These are phyloP conservation scores for Mycena indigotica DNA, from an alignment of 768 basidiomycete genomes.

Conservation along the genomic window DNA sequence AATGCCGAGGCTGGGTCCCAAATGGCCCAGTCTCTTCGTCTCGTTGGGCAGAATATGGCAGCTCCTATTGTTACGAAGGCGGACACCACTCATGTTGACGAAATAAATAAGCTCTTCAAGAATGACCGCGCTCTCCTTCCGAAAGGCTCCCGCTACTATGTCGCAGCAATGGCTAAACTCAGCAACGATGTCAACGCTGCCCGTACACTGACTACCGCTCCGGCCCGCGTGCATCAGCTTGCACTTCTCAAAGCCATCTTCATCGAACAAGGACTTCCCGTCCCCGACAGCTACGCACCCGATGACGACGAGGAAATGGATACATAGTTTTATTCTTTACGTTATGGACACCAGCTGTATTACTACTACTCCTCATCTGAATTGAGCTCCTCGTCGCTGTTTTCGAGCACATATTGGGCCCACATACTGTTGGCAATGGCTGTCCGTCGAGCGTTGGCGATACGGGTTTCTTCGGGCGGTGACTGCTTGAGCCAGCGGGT, in stretches of 20 bases:
- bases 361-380: not conserved
- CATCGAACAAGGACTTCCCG: not conserved
- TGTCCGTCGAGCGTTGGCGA: not conserved
- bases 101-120: not conserved
- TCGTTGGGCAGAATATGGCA: slow-evolving; percentile 6
- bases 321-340: no score
- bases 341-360: not conserved
- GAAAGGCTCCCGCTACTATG: slow-evolving; percentile 6
- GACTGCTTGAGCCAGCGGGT: slow-evolving; percentile 2
- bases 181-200: not conserved
- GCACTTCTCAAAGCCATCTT: not conserved
- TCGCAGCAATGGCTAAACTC: not conserved
- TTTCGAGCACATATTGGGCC: not conserved
- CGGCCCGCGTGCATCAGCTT: not conserved
- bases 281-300: not conserved
- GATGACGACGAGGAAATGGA: not conserved
- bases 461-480: not conserved
- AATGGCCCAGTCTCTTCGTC: not conserved
- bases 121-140: slow-evolving; percentile 6
- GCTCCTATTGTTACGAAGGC: slow-evolving; percentile 12
- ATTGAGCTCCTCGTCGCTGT: not conserved
- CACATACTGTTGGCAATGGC: not conserved
- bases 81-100: slow-evolving; percentile 15
- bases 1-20: slow-evolving; percentile 1
- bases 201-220: not conserved